A percentile compares a stretch with the other conserved stretches of the same genome.
phyloP scores from a whole-genome alignment of 768 basidiomycete genomes.

The Kondoa subrosea region DNA sequence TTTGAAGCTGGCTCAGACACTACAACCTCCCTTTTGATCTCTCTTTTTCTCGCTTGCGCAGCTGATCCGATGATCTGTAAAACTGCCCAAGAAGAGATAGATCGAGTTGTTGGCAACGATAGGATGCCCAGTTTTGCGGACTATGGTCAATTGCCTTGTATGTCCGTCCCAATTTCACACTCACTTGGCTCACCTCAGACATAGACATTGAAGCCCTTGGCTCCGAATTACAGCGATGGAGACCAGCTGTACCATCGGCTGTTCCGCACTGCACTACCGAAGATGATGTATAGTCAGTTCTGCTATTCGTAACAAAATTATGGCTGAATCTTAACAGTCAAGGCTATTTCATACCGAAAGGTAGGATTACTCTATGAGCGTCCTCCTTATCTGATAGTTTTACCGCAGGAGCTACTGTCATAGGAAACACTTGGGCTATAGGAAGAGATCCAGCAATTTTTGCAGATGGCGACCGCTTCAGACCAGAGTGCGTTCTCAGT shows the following conservation, averaged over 20 bases:
- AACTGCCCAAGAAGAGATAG: conserved; percentile 17
- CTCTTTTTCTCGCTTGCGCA: conserved; percentile 55
- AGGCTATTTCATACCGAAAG: not conserved
- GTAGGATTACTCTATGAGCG: no score
- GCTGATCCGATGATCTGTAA: conserved; percentile 30
- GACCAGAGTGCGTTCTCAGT: not conserved
- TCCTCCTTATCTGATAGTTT: no score
- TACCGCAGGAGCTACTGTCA: no score
- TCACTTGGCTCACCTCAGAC: not conserved
- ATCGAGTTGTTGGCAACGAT: conserved; percentile 10
- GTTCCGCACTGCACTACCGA: not conserved
- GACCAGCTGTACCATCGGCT: not conserved
- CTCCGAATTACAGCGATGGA: not conserved
- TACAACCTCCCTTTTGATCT: conserved; percentile 31
- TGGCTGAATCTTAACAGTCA: not conserved
- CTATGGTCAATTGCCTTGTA: not conserved
- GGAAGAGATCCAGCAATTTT: not conserved
- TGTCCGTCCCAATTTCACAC: not conserved
- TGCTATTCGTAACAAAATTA: not conserved
- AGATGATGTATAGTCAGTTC: not conserved
- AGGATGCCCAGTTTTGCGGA: conserved; percentile 14
- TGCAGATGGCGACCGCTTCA: not conserved
- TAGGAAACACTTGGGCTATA: not conserved
- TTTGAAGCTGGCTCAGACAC: conserved; percentile 17
- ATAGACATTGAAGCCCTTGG: not conserved